Evolutionary conservation across 106 monocot genomes (phyloP), one percentile per base, ranked within the genome.

Genomic region (Chionographis japonica): DNA sequence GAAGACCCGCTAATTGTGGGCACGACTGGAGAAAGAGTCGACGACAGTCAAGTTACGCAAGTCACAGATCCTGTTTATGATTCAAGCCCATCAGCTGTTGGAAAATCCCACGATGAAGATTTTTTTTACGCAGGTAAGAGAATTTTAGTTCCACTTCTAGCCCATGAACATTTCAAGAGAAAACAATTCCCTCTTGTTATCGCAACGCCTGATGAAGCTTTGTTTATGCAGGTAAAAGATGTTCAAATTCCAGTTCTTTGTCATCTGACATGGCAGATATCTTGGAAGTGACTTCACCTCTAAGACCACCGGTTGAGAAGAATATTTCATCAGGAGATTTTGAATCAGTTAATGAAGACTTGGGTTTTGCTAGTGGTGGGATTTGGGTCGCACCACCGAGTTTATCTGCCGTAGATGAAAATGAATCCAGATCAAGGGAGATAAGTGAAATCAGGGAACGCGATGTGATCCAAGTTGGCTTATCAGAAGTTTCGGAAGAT

Each of bases 51-150:
- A 56, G 35, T 57, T 46, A 70, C 66, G 20, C 88, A 72, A 56
- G 35, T 57, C 40, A 70, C 66, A 3, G 84, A 79, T 46, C 87
- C 89, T 27, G 74, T 90, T 54, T 98, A 85, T 75, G 92, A 98
- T 79, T 81, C 76, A 36, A 90, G 89, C 65, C 97, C 92, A 51
- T 77, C 79, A 38, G 84, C 78, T 73, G 63, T 61, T 50, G 80
- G 76, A 66, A 90, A 75, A 69, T 68, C 82, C 2, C 20, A 55
- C 65, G 73, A 78, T 52, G 71, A 71, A 53, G 57, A 62, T 52
- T 71, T 83, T 36, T 56, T 68, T 60, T 41, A 38, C 58, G 52
- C 37, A 54, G 70, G 74, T 67, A 74, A 73, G 43, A 37, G 13
- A 62, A 37, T 7, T 55, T 35, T 59, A 8, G 0, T 46, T 12